phyloP scores from a whole-genome alignment of 2,329 filamentous ascomycete genomes.

The Diatrype stigma region DNA sequence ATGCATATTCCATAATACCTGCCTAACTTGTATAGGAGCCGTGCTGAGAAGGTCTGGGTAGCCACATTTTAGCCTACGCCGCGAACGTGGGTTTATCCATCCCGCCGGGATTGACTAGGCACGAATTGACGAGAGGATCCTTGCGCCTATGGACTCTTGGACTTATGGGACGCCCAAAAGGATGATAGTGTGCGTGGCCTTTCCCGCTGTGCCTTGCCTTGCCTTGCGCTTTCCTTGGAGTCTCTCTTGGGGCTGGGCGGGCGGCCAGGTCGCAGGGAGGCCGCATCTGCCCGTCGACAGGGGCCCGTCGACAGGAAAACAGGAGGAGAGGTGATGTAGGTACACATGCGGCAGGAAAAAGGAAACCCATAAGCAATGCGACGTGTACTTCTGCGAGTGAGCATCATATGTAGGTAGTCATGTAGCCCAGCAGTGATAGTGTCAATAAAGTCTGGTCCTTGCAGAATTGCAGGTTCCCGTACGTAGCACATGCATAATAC shows the following conservation, averaged over 20 bases:
- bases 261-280: not conserved
- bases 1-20: no score
- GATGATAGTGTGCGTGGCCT: not conserved
- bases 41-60: not conserved
- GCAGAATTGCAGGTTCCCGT: constrained; percentile 18
- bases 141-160: not conserved
- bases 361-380: no score
- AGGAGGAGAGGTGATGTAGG: not conserved
- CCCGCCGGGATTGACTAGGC: not conserved
- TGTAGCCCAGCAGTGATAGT: constrained; percentile 3
- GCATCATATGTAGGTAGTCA: no score
- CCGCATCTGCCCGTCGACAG: not conserved
- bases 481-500: constrained; percentile 22
- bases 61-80: not conserved
- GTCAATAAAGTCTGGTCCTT: constrained; percentile 22
- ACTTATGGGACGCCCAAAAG: not conserved
- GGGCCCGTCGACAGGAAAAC: not conserved
- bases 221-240: not conserved
- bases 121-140: not conserved
- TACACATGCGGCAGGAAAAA: not conserved
- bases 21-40: not conserved
- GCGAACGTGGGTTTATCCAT: not conserved
- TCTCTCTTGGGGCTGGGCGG: not conserved
- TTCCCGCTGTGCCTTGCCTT: not conserved
- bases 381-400: no score